Evolutionary conservation across 306 rosid species (phyloP).

Genomic region (Hippophae tibetana): DNA sequence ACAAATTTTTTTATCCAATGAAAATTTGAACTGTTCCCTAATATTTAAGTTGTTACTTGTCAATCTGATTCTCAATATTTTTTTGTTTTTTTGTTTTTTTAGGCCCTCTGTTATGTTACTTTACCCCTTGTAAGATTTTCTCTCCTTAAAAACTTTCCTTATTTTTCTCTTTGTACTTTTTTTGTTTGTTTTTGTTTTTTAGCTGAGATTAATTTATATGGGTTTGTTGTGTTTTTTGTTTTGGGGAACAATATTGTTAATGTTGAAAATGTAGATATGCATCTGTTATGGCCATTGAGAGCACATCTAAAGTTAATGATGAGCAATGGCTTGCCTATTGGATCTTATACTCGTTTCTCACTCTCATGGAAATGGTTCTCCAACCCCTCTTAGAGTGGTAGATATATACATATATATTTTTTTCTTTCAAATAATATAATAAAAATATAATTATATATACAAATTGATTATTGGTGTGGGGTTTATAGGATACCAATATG

Average conservation of each 20-base stretch:
- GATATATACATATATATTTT: background rate
- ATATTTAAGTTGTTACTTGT: background rate
- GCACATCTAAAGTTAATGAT: constrained; percentile 57
- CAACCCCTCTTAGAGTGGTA: constrained; percentile 57
- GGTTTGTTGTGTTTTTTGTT: background rate
- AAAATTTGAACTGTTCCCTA: background rate
- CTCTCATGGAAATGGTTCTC: constrained; percentile 70
- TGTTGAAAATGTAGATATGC: constrained; percentile 47
- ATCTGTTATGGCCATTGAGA: constrained; percentile 74
- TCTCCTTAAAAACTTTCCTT: background rate
- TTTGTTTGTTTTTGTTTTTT: background rate
- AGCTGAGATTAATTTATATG: background rate
- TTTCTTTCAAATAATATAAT: background rate
- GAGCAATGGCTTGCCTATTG: constrained; percentile 96
- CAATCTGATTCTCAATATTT: background rate
- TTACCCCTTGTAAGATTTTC: constrained; percentile 61
- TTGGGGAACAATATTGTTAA: background rate
- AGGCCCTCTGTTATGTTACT: constrained; percentile 63
- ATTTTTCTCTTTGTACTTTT: background rate
- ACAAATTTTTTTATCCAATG: no score
- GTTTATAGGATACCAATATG: constrained; percentile 65
- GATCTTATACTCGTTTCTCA: constrained; percentile 78
- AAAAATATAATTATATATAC: no score
- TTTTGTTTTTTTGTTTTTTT: background rate
- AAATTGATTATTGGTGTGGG: background rate